Base-by-base conservation (phyloP, 129 eudicot species). In the Smallanthus sonchifolius region DNA sequence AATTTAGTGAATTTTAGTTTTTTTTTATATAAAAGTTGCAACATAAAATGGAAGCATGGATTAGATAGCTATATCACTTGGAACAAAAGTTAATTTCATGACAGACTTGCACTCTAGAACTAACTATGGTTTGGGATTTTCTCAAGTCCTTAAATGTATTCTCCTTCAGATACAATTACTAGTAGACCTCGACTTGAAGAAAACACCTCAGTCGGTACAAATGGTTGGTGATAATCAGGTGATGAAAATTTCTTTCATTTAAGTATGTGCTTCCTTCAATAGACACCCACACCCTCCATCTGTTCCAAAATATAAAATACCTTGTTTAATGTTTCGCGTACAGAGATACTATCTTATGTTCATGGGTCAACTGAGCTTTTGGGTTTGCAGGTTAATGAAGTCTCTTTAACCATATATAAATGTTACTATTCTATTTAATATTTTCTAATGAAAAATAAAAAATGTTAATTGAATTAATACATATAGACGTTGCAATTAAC, bases 291-390 rank as follows among this genome's bases (percentile, higher is more conserved):
- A 56, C 30, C 13, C 44, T 60, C 43, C 20, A 37, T 65, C 24
- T 35, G 16, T 49, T 75, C 52, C 30, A 37, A 51, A 62, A 45
- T 47, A 36, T 57, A 36, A 16, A 68, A 43, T 78, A 20, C n/a
- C 55, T 39, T 44, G 38, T 30, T 34, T 62, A n/a, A n/a, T 59
- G 97, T 94, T 49, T 94, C 99, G 24, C 97, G 99, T 7, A 90
- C 91, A 75, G 99, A 94, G 87, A 91, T 94, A 43, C 69, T 94
- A 73, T 94, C 99, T 10, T 94, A 94, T 83, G 97, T 85, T 62
- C 99, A 94, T 78, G 99, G 97, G 15, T 94, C 97, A 42, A 91
- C 97, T 64, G 99, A 94, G 87, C 96, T 94, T 77, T 84, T 94
- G 47, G 99, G 99, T 13, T 82, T 94, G 72, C 98, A 94, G 98